These are phyloP conservation scores for Tulasnella sp. DNA, from an alignment of 768 basidiomycete genomes.

Conservation along the genomic window DNA sequence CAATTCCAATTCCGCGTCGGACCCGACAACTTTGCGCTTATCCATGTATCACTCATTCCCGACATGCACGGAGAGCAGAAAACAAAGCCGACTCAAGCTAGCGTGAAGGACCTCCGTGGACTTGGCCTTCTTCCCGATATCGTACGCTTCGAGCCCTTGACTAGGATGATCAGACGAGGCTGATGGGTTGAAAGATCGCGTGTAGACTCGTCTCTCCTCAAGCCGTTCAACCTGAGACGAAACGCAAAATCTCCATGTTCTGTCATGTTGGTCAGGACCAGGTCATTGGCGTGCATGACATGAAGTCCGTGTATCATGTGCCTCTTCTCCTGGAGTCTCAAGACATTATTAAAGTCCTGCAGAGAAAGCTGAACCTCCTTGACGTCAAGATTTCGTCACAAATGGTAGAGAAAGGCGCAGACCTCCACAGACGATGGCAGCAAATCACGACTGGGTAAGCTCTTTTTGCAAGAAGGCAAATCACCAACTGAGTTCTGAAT, in stretches of 20 bases:
- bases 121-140: constrained; percentile 88
- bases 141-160: constrained; percentile 35
- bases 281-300: constrained; percentile 92
- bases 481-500: background rate
- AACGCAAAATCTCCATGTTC: constrained; percentile 98
- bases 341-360: constrained; percentile 79
- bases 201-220: constrained; percentile 75
- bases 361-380: constrained; percentile 66
- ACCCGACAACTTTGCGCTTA: constrained; percentile 88
- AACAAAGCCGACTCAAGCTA: constrained; percentile 97
- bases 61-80: constrained; percentile 99
- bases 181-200: constrained; percentile 60
- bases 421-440: constrained; percentile 66
- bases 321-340: constrained; percentile 85
- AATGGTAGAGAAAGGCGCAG: constrained; percentile 49
- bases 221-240: constrained; percentile 73
- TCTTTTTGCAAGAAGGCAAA: background rate
- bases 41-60: constrained; percentile 96
- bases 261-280: constrained; percentile 81
- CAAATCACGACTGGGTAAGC: constrained; percentile 69
- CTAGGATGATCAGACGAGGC: background rate
- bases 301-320: constrained; percentile 94
- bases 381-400: constrained; percentile 41
- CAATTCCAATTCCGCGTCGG: constrained; percentile 99
- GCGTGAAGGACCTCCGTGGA: constrained; percentile 85